A percentile compares a stretch with the other conserved stretches of the same genome.
Evolutionary conservation across 2,329 filamentous ascomycete genomes (phyloP).

Genomic region (Sporothrix brunneoviolacea): DNA sequence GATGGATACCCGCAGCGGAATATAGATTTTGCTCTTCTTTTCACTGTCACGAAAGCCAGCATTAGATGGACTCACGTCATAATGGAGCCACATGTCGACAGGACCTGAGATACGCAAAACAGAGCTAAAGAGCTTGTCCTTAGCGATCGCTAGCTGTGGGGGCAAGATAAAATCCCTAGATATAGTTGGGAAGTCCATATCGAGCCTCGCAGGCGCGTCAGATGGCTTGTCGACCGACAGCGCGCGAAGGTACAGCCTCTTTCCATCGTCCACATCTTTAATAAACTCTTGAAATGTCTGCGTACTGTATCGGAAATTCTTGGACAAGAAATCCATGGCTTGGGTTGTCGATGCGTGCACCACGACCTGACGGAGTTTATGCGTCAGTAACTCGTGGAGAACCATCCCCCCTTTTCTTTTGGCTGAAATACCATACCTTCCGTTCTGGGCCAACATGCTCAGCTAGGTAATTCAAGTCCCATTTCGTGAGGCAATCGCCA

Average conservation of each 20-base stretch:
- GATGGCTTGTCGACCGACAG: slow-evolving; percentile 63
- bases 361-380: slow-evolving; percentile 50
- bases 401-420: too few species aligned
- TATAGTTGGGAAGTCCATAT: slow-evolving; percentile 64
- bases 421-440: too few species aligned
- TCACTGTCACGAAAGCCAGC: too few species aligned
- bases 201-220: slow-evolving; percentile 62
- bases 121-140: slow-evolving; percentile 65
- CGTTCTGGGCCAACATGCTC: slow-evolving; percentile 53
- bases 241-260: slow-evolving; percentile 69
- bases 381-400: too few species aligned
- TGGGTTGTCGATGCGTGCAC: slow-evolving; percentile 62
- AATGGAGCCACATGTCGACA: slow-evolving; percentile 85
- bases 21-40: too few species aligned
- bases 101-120: slow-evolving; percentile 72
- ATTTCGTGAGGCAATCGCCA: slow-evolving; percentile 59
- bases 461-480: slow-evolving; percentile 64
- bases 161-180: slow-evolving; percentile 66
- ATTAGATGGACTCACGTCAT: slow-evolving; percentile 53
- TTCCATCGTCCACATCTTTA: slow-evolving; percentile 49
- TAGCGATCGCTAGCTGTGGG: slow-evolving; percentile 49
- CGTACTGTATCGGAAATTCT: slow-evolving; percentile 74
- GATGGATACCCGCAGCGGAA: too few species aligned
- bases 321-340: slow-evolving; percentile 72
- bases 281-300: slow-evolving; percentile 63